phyloP scores from a whole-genome alignment of 129 eudicot species.

The Helichrysum umbraculigerum region DNA sequence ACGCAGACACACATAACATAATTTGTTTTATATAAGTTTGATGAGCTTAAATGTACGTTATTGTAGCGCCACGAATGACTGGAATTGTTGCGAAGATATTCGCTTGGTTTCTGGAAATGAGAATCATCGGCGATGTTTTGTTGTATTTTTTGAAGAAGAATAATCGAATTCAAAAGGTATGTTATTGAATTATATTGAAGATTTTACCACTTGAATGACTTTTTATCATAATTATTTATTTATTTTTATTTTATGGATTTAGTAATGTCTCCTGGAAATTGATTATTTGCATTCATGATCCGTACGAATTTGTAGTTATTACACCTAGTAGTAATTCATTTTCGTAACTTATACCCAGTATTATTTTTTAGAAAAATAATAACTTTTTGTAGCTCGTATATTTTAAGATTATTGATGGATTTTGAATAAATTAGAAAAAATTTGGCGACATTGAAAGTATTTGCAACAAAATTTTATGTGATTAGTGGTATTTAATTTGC shows the following conservation, averaged over 20 bases:
- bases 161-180: constrained; percentile 80
- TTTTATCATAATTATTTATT: too few species aligned
- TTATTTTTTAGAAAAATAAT: too few species aligned
- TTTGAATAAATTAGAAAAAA: too few species aligned
- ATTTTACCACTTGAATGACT: neutral
- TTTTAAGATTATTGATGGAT: too few species aligned
- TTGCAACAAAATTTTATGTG: neutral
- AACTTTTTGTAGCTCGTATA: too few species aligned
- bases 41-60: neutral
- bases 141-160: constrained; percentile 68
- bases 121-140: constrained; percentile 55
- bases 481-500: neutral
- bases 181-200: neutral
- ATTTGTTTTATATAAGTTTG: neutral
- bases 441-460: neutral
- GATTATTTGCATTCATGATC: neutral
- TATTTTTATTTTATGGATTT: neutral
- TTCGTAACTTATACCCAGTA: too few species aligned
- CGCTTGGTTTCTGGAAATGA: constrained; percentile 69
- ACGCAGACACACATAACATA: neutral
- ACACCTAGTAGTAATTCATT: too few species aligned
- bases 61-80: constrained; percentile 83
- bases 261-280: neutral
- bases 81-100: constrained; percentile 68
- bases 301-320: neutral